A percentile compares a stretch with the other conserved stretches of the same genome.
phyloP scores from a whole-genome alignment of 2,329 filamentous ascomycete genomes.

The Aphanoascus verrucosus region DNA sequence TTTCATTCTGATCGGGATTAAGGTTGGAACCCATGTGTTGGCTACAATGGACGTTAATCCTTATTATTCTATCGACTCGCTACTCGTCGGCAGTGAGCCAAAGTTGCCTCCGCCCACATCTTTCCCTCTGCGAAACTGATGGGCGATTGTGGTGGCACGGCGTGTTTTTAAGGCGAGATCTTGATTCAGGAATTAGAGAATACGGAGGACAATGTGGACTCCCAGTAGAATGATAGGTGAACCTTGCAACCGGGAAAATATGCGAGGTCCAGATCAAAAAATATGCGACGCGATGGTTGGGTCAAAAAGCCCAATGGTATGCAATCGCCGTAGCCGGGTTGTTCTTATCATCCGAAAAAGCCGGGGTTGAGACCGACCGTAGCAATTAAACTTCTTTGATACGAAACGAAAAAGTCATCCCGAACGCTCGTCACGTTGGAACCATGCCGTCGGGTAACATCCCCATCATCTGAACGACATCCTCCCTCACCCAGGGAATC shows the following conservation, averaged over 20 bases:
- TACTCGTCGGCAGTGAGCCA: too few species aligned
- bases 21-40: too few species aligned
- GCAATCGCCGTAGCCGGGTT: too few species aligned
- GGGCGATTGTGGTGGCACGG: too few species aligned
- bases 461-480: neutral
- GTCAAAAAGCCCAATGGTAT: neutral
- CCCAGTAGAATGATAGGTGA: neutral
- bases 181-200: too few species aligned
- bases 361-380: neutral
- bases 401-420: neutral
- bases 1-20: too few species aligned
- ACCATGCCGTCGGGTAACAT: constrained; percentile 7
- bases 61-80: too few species aligned
- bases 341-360: too few species aligned
- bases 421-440: neutral
- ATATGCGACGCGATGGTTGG: neutral
- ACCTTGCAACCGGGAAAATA: neutral
- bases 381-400: neutral
- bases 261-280: neutral
- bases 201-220: neutral
- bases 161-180: too few species aligned
- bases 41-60: too few species aligned
- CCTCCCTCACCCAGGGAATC: neutral
- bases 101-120: too few species aligned
- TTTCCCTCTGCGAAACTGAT: too few species aligned